Conservation (phyloP, 148 eudicot species). For the Pouteria glomerata region DNA sequence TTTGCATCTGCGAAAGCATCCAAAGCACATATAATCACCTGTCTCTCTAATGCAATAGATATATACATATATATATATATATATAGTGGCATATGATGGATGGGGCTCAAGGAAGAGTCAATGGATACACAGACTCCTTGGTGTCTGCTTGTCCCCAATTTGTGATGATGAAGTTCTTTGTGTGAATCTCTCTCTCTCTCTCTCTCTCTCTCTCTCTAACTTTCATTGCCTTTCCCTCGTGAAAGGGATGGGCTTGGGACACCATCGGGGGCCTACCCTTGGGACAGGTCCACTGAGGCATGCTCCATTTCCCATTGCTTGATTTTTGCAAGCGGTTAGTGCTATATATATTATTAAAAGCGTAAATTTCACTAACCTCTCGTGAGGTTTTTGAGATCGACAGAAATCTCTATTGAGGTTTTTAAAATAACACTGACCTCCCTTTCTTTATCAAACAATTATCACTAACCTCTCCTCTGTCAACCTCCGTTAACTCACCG, state of each 20-base stretch:
- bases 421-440: too few relatives aligned
- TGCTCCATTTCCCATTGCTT: conserved; percentile 32
- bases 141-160: conserved; percentile 32
- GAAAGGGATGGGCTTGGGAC: conserved; percentile 7
- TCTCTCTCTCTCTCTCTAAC: background rate
- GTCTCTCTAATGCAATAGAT: too few relatives aligned
- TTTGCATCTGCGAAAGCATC: conserved; percentile 25
- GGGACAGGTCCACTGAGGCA: conserved; percentile 28
- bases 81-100: conserved; percentile 12
- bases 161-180: background rate
- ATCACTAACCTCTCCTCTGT: too few relatives aligned
- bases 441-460: too few relatives aligned
- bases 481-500: too few relatives aligned
- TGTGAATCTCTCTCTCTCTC: too few relatives aligned
- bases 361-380: too few relatives aligned
- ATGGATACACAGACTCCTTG: conserved; percentile 12
- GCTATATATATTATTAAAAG: too few relatives aligned
- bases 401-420: too few relatives aligned
- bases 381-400: too few relatives aligned
- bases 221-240: background rate
- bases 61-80: background rate
- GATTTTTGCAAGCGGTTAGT: conserved; percentile 34
- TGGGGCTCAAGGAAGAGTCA: conserved; percentile 7
- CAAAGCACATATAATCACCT: conserved; percentile 31
- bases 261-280: conserved; percentile 13